A percentile compares a stretch with the other conserved stretches of the same genome.
Evolutionary conservation across 345 rosid genomes (phyloP).

Genomic region (Theobroma cacao): DNA sequence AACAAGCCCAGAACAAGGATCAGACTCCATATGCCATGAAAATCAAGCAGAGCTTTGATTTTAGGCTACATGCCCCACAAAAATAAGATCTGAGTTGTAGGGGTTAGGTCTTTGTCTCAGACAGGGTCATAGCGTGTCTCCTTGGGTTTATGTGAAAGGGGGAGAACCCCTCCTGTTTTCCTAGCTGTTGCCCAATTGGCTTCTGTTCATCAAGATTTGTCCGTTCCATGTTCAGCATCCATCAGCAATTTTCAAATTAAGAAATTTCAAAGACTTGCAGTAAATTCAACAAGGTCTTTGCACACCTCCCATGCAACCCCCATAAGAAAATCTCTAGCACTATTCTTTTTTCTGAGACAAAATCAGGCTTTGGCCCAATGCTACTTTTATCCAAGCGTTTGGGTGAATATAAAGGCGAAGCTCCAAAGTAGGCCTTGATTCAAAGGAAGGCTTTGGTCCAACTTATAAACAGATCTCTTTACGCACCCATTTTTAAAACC

Average conservation of each 20-base stretch:
- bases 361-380: neutral
- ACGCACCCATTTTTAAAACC: neutral
- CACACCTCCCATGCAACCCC: neutral
- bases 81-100: neutral
- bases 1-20: neutral
- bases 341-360: neutral
- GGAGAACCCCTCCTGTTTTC: neutral
- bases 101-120: constrained; percentile 16
- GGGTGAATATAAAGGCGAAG: neutral
- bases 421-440: neutral
- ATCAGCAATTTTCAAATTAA: no score
- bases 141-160: constrained; percentile 9
- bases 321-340: neutral
- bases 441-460: neutral
- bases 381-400: neutral
- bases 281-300: neutral
- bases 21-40: neutral
- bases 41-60: neutral
- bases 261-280: no score
- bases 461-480: neutral
- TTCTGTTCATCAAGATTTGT: neutral
- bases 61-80: neutral
- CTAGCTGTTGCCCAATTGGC: constrained; percentile 7
- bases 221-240: neutral
- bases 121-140: constrained; percentile 17